These are phyloP conservation scores for Globisporangium cylindrosporum DNA, from an alignment of 352 stramenopile species.

Conservation along the genomic window DNA sequence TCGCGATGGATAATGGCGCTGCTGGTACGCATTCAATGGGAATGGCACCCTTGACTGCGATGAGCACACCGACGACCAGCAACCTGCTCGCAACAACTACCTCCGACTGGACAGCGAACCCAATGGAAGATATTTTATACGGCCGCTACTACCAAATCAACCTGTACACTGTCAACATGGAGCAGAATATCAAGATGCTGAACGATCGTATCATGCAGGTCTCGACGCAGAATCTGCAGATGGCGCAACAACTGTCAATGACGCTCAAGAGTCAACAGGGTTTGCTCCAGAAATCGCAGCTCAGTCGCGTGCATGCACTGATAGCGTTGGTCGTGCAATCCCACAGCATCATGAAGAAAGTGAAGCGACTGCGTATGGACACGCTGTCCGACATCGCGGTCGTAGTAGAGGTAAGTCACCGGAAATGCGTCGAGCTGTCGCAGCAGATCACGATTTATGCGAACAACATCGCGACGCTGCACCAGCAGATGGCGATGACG, in stretches of 20 bases:
- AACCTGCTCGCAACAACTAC: conserved; percentile 23
- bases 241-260: conserved; percentile 25
- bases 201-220: conserved; percentile 45
- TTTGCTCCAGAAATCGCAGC: conserved; percentile 28
- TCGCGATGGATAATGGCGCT: background rate
- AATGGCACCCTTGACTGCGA: background rate
- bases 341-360: conserved; percentile 41
- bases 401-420: conserved; percentile 49
- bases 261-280: conserved; percentile 28
- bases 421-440: conserved; percentile 53
- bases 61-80: background rate
- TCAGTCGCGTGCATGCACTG: conserved; percentile 33
- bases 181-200: conserved; percentile 35
- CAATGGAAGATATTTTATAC: conserved; percentile 52
- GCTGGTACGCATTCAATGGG: background rate
- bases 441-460: conserved; percentile 44
- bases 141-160: conserved; percentile 52
- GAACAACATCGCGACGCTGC: conserved; percentile 28
- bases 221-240: conserved; percentile 43
- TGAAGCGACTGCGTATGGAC: conserved; percentile 48
- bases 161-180: conserved; percentile 35
- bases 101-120: conserved; percentile 37
- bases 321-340: conserved; percentile 62
- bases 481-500: conserved; percentile 39
- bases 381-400: conserved; percentile 62